Evolutionary conservation across 306 rosid genomes (phyloP).

Genomic region (Boehmeria nivea): DNA sequence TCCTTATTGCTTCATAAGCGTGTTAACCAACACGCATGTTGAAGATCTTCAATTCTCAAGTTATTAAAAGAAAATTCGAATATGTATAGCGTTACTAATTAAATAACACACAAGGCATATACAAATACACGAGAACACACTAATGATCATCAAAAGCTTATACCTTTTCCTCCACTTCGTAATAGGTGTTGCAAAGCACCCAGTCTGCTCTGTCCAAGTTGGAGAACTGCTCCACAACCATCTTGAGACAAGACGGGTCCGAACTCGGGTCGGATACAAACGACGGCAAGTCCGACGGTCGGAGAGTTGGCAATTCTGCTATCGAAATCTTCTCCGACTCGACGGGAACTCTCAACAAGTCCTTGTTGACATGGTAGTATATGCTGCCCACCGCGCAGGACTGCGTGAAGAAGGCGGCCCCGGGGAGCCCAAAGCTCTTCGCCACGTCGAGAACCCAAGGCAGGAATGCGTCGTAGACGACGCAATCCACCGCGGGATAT

Average conservation of each 20-base stretch:
- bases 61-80: no score
- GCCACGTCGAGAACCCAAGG: constrained; percentile 44
- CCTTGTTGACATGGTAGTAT: constrained; percentile 22
- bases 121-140: no score
- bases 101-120: no score
- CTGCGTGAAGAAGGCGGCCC: constrained; percentile 32
- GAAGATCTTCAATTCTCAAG: no score
- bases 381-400: constrained; percentile 22
- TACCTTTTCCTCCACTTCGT: constrained; percentile 33
- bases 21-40: no score
- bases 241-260: background rate
- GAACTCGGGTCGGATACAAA: constrained; percentile 7
- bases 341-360: constrained; percentile 20
- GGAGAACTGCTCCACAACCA: constrained; percentile 27
- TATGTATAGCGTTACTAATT: no score
- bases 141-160: no score
- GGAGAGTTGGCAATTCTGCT: constrained; percentile 22
- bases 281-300: constrained; percentile 30
- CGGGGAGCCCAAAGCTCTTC: constrained; percentile 21
- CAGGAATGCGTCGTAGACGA: constrained; percentile 35
- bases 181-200: constrained; percentile 28
- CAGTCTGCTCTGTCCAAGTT: constrained; percentile 37
- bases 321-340: constrained; percentile 13
- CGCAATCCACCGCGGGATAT: background rate
- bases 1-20: no score